A percentile compares a stretch with the other conserved stretches of the same genome.
Evolutionary conservation across 371 early-diverging fungal genomes (phyloP).

Genomic region (Mortierella sp.): DNA sequence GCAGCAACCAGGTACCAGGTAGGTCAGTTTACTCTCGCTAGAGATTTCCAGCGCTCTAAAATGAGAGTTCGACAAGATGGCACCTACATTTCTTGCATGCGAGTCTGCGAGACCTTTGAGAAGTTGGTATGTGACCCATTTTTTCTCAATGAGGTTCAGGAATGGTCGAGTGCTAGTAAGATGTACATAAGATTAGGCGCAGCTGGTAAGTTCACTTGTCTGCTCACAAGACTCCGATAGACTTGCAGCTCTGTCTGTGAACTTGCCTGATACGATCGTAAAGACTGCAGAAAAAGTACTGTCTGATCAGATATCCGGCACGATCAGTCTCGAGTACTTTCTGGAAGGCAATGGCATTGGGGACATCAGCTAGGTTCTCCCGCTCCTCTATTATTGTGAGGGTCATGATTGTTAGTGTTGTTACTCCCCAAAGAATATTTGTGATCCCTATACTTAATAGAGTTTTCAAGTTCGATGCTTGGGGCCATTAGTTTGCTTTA

Average conservation of each 20-base stretch:
- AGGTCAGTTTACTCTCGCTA: not conserved
- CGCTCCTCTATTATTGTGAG: conserved; percentile 64
- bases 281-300: conserved; percentile 86
- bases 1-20: not conserved
- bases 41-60: not conserved
- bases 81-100: conserved; percentile 71
- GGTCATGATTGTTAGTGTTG: too few species aligned
- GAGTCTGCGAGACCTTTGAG: conserved; percentile 81
- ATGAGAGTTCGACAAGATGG: not conserved
- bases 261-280: conserved; percentile 93
- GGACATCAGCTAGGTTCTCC: conserved; percentile 68
- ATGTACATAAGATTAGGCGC: not conserved
- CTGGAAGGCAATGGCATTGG: conserved; percentile 85
- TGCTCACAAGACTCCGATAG: not conserved
- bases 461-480: too few species aligned
- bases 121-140: conserved; percentile 94
- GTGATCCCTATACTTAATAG: not conserved
- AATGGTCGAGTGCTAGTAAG: conserved; percentile 89
- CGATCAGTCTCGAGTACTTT: conserved; percentile 87
- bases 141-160: conserved; percentile 84
- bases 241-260: not conserved
- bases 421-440: not conserved
- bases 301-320: conserved; percentile 90
- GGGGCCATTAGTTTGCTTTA: conserved; percentile 27
- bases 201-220: not conserved